Percentiles rank a stretch among this genome's conserved stretches.
Conservation (phyloP, 345 rosid species). For the Barbarea vulgaris region DNA sequence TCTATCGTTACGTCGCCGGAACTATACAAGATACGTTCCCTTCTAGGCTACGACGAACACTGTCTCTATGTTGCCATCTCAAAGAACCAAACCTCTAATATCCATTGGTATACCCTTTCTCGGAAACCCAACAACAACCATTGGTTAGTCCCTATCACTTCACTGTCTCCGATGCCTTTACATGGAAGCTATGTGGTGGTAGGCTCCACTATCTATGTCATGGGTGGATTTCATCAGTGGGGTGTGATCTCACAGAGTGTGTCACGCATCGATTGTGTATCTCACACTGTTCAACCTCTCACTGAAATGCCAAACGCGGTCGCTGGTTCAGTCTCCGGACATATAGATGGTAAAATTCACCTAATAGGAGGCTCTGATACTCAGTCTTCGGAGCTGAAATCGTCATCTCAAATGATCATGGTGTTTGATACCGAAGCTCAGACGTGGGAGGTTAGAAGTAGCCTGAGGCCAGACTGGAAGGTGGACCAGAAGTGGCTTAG, state of each 20-base stretch:
- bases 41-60: neutral
- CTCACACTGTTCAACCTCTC: neutral
- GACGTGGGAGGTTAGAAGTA: neutral
- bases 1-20: constrained; percentile 1
- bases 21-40: neutral
- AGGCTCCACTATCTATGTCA: neutral
- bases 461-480: neutral
- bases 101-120: constrained; percentile 12
- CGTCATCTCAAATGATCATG: neutral
- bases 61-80: constrained; percentile 20
- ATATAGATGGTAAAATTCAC: constrained; percentile 4
- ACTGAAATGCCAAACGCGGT: neutral
- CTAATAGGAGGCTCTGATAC: constrained; percentile 16
- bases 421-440: neutral
- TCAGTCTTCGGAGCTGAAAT: neutral
- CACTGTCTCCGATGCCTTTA: constrained; percentile 25
- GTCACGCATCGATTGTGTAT: constrained; percentile 7
- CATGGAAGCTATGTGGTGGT: constrained; percentile 12
- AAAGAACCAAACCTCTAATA: neutral
- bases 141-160: constrained; percentile 17
- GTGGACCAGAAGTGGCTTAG: constrained; percentile 11
- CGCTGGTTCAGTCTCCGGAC: neutral
- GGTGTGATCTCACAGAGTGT: neutral
- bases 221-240: constrained; percentile 14
- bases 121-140: constrained; percentile 5